Evolutionary conservation across 1,139 yeast species (phyloP), one percentile per base, ranked within the genome.

Genomic region (Hyphopichia khmerensis): DNA sequence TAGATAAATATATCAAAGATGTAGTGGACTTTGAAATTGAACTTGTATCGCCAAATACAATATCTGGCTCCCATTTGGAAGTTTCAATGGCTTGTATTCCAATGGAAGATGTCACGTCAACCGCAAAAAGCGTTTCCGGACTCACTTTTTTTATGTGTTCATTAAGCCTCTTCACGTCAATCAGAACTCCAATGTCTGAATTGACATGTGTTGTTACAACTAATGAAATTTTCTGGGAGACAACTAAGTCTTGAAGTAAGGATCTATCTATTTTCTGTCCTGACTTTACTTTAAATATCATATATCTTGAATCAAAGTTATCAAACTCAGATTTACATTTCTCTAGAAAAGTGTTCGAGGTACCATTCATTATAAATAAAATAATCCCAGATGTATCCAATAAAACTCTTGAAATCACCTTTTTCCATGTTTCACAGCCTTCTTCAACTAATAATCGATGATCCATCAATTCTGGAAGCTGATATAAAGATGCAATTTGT

Each of bases 21-120:
- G 10, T 26, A 7, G n/a, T 8, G 5, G 24, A 21, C 24, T 21
- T 21, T 21, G 24, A 6, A 6, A 21, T 21, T 6, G 24, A 21
- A 7, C 13, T 26, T 4, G 13, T 9, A 8, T 30, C 33, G 3
- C 18, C 18, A 40, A 44, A 46, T 13, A 43, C 49, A 33, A 47
- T 36, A 37, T 50, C 54, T 13, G 49, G 40, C 2, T 41, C 47
- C 53, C 51, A 50, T 26, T 45, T 40, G 26, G 43, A 45, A 24
- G 48, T 41, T 36, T 45, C 42, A 13, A 50, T 38, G 19, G 45
- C 48, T 38, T 50, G 51, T 1, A 43, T 43, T 11, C 50, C 54
- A 17, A 44, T 44, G 9, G 51, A 44, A 24, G 45, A 43, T 10
- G 40, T 40, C 11, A 47, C 48, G 36, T 50, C 48, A 21, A 50